Evolutionary conservation across 352 stramenopile species (phyloP), one percentile per base, ranked within the genome.

Genomic region (Phytophthora colocasiae): DNA sequence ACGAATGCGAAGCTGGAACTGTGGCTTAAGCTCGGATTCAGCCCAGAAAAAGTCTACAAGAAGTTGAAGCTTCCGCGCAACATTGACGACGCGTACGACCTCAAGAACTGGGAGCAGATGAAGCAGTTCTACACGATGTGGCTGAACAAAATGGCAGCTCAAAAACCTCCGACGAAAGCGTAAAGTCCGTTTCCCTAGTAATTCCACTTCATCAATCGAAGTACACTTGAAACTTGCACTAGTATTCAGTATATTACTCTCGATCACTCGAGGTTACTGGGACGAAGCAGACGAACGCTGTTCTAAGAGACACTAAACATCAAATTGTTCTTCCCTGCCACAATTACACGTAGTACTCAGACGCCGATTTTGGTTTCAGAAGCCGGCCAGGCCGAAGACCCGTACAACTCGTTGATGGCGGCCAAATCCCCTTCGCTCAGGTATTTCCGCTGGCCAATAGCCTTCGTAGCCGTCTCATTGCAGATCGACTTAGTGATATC

Each of bases 401-500:
- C 50, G 54, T 81, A 81, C 39, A 81, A 50, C 26, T 81, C 61
- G 38, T 81, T 81, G 46, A 87, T 81, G 14, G 78, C 78, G 27
- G 75, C 71, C 58, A 87, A 71, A 53, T 81, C 68, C 15, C 76
- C 78, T 38, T 58, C 17, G 17, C 77, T 80, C 15, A 87, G 63
- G 32, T 80, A 75, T 55, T 87, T 87, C 45, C 85, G 78, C 71
- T 92, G 86, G 1, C 86, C 86, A 44, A 94, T 89, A 10, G 59
- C 80, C 17, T 76, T 71, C 12, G 83, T 90, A 19, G 77, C 73
- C 17, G 66, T 57, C 19, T 73, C 58, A 54, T 94, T 82, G 60
- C 86, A 94, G 19, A 92, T 53, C 1, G 57, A 55, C 50, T 85
- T 62, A 11, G 77, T 83, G 29, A 87, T 81, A 59, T 90, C 78